A percentile compares a stretch with the other conserved stretches of the same genome.
Evolutionary conservation across 148 eudicot genomes (phyloP).

Genomic region (Bassia scoparia): DNA sequence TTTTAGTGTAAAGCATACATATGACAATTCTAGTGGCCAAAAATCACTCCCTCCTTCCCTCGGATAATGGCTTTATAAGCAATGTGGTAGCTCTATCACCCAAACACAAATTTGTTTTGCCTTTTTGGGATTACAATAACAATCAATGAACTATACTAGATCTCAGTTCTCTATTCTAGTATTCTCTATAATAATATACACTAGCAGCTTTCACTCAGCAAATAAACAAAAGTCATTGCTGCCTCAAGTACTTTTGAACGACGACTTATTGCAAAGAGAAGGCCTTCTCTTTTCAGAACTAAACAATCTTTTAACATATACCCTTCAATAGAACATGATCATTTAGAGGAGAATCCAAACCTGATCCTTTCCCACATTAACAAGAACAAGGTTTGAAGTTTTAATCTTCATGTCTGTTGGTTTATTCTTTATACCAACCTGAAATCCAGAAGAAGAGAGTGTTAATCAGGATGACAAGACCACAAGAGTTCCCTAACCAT

Average conservation of each 20-base stretch:
- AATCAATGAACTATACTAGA: background rate
- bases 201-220: background rate
- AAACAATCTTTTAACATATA: background rate
- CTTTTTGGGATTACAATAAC: too few relatives aligned
- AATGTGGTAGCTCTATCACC: too few relatives aligned
- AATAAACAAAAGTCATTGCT: too few relatives aligned
- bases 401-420: conserved; percentile 67
- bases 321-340: background rate
- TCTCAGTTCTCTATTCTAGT: background rate
- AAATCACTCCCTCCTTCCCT: too few relatives aligned
- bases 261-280: background rate
- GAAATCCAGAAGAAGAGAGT: conserved; percentile 19
- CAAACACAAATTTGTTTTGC: too few relatives aligned
- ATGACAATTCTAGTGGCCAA: too few relatives aligned
- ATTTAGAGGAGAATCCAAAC: conserved; percentile 32
- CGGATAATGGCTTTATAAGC: too few relatives aligned
- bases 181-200: too few relatives aligned
- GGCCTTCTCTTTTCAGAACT: background rate
- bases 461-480: conserved; percentile 3
- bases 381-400: conserved; percentile 65
- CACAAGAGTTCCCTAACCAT: background rate
- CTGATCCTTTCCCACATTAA: conserved; percentile 64
- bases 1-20: too few relatives aligned
- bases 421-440: conserved; percentile 87
- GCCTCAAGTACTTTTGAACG: too few relatives aligned